Evolutionary conservation across 148 eudicot genomes (phyloP).

Genomic region (Nepenthes gracilis): DNA sequence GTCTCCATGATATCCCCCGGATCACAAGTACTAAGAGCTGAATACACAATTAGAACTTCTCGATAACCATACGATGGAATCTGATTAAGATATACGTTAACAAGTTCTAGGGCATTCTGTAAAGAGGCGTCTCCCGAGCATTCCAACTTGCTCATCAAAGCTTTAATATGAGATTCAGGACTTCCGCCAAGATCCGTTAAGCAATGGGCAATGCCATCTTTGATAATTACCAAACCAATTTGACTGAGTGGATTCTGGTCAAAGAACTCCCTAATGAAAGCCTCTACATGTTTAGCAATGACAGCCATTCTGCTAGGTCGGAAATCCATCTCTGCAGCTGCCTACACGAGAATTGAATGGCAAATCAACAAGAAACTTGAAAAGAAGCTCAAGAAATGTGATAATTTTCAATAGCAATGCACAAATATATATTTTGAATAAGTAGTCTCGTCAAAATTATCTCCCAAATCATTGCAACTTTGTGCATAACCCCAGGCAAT

Average conservation of each 20-base stretch:
- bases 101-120: conserved; percentile 88
- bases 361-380: background rate
- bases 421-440: too few species aligned
- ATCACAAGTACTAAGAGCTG: conserved; percentile 92
- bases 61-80: conserved; percentile 94
- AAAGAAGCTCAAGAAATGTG: too few species aligned
- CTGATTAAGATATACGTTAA: conserved; percentile 55
- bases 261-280: conserved; percentile 86
- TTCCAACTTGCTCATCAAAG: conserved; percentile 74
- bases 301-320: conserved; percentile 86
- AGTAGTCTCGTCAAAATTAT: too few species aligned
- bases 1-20: conserved; percentile 92
- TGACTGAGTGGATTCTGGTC: conserved; percentile 97
- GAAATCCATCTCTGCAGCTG: conserved; percentile 80
- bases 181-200: conserved; percentile 95
- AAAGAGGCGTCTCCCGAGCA: conserved; percentile 94
- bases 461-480: too few species aligned
- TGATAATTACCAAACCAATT: conserved; percentile 60
- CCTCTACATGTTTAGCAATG: conserved; percentile 75
- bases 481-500: too few species aligned
- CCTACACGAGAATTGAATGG: conserved; percentile 29
- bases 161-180: conserved; percentile 88
- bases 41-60: conserved; percentile 72
- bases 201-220: conserved; percentile 83
- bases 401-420: too few species aligned